Conservation (phyloP, 2,329 filamentous ascomycete genomes). For the Penicillium olsonii region DNA sequence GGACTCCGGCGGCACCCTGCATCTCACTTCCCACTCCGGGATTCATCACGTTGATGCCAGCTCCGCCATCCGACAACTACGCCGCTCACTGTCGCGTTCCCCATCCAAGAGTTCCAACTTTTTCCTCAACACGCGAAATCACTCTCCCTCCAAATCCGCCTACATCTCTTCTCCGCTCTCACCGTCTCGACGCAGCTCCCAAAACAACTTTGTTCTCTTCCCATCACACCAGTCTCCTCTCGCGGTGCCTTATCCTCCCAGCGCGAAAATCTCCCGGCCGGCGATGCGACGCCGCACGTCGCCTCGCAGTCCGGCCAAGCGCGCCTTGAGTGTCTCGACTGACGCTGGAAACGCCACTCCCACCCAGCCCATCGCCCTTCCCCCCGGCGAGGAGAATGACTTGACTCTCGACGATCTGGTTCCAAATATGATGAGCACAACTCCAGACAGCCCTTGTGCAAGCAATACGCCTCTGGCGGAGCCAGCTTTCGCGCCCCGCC, state of each 20-base stretch:
- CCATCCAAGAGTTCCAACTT: constrained; percentile 79
- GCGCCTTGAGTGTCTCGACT: constrained; percentile 68
- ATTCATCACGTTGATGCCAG: constrained; percentile 80
- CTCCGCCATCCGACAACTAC: constrained; percentile 76
- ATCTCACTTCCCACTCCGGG: constrained; percentile 78
- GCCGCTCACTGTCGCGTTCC: constrained; percentile 88
- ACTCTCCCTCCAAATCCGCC: constrained; percentile 53
- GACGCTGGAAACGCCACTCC: constrained; percentile 71
- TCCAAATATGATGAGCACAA: constrained; percentile 25
- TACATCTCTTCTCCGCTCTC: constrained; percentile 58
- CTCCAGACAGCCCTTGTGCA: constrained; percentile 27
- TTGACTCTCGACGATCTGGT: constrained; percentile 32
- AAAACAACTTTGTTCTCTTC: constrained; percentile 56
- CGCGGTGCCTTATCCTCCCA: constrained; percentile 66
- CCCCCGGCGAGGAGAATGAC: constrained; percentile 50
- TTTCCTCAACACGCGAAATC: constrained; percentile 56
- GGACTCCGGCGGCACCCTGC: constrained; percentile 71
- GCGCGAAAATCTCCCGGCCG: constrained; percentile 59
- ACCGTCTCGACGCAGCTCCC: constrained; percentile 55
- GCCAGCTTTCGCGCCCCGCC: constrained; percentile 34
- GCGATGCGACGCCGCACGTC: constrained; percentile 62
- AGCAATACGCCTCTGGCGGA: constrained; percentile 43
- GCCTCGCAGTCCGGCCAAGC: constrained; percentile 78
- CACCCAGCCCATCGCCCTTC: constrained; percentile 48
- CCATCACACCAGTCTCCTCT: constrained; percentile 54